Base-by-base conservation (phyloP, 257 asterid species). In the Echium plantagineum region DNA sequence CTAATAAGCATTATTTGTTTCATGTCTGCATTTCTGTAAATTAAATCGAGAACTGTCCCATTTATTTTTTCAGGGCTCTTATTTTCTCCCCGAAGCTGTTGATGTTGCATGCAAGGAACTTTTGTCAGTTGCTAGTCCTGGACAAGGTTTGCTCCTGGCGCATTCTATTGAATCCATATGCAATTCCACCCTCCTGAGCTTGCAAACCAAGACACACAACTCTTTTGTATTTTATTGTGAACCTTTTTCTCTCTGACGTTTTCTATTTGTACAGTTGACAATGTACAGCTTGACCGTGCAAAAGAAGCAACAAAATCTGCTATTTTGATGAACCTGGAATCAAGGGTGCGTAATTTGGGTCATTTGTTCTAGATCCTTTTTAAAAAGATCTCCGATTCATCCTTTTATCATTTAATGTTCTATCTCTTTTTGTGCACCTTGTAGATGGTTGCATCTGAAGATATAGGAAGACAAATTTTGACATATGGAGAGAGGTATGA, bases 241-340 rank as follows among this genome's bases (percentile, higher is more conserved):
- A 28, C 32, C 5, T 28, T 28, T 28, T 3, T 28, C 32, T 28
- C 16, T 9, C 35, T 55, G 13, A 16, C 17, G 58, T 55, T 63
- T 35, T 49, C 32, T 31, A 66, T 73, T 56, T 42, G 35, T 21
- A 74, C 84, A 85, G 97, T 89, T 70, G 81, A 81, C 66, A 74
- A 68, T 54, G 68, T 67, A 9, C 89, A 91, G 78, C 81, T 91
- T 58, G 72, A 77, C 58, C 96, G 98, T 68, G 98, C 98, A 52
- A 91, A 91, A 68, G 86, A 77, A 74, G 59, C 96, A 7, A 91
- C 96, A 2, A 88, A 70, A 71, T 81, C 96, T 57, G 94, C 95
- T 80, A 91, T 91, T 75, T 80, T 91, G 72, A 91, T 91, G 98
- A 88, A 88, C 75, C 84, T 91, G 19, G 96, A 91, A 82, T 91